A percentile compares a stretch with the other conserved stretches of the same genome.
phyloP scores from a whole-genome alignment of 2,329 filamentous ascomycete species.

The Drechslerella dactyloides region DNA sequence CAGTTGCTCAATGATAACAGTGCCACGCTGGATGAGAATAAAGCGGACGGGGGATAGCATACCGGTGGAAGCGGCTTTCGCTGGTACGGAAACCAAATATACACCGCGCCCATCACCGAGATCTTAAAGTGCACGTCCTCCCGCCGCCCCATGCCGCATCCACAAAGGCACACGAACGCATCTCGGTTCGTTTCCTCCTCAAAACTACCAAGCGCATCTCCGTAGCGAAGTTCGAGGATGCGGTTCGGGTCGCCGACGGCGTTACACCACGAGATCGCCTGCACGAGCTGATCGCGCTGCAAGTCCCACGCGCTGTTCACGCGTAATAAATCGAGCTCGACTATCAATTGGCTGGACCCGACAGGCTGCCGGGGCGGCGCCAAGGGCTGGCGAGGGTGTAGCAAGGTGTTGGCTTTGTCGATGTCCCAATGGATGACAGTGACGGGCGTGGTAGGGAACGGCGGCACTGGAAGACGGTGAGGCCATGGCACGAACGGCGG shows the following conservation, averaged over 20 bases:
- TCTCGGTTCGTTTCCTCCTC: constrained; percentile 10
- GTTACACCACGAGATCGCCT: constrained; percentile 29
- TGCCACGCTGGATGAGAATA: no score
- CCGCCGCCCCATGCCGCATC: constrained; percentile 22
- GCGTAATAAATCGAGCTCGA: constrained; percentile 30
- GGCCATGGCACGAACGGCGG: constrained; percentile 24
- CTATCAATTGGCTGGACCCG: neutral
- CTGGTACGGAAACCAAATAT: constrained; percentile 44
- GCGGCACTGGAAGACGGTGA: constrained; percentile 22
- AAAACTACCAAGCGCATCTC: constrained; percentile 13
- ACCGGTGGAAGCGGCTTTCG: constrained; percentile 28
- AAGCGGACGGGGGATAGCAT: neutral
- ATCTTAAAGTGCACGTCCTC: constrained; percentile 34
- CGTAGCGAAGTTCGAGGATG: constrained; percentile 36
- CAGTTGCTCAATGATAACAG: no score
- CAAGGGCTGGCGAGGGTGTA: constrained; percentile 17
- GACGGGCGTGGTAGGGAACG: constrained; percentile 20
- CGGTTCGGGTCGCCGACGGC: constrained; percentile 23
- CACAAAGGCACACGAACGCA: constrained; percentile 34
- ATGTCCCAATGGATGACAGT: constrained; percentile 43
- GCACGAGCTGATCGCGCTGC: constrained; percentile 35
- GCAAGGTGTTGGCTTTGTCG: constrained; percentile 18
- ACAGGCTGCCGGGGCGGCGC: neutral
- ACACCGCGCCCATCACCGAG: constrained; percentile 28
- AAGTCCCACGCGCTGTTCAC: constrained; percentile 37